Percentiles rank a stretch among this genome's conserved stretches.
phyloP scores from a whole-genome alignment of 2,329 filamentous ascomycete genomes.

The Didymella sp. region DNA sequence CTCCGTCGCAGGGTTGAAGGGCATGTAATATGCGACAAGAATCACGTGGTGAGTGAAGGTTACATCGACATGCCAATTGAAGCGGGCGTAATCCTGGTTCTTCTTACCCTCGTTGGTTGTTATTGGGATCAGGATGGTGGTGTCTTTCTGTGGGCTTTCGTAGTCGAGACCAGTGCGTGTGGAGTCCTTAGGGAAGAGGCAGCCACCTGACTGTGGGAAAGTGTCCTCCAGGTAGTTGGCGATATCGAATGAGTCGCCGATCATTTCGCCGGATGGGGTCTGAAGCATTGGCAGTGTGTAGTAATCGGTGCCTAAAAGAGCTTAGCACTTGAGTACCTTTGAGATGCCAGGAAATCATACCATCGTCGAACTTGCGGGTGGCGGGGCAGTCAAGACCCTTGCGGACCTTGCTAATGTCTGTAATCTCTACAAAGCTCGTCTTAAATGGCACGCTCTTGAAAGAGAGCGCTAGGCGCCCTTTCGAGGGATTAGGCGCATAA shows the following conservation, averaged over 20 bases:
- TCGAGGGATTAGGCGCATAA: conserved; percentile 60
- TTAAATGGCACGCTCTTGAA: conserved; percentile 57
- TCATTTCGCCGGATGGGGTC: conserved; percentile 53
- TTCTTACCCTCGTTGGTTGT: conserved; percentile 51
- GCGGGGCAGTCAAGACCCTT: conserved; percentile 51
- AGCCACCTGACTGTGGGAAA: conserved; percentile 57
- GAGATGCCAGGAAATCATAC: too few species aligned
- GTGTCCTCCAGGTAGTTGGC: conserved; percentile 64
- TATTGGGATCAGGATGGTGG: conserved; percentile 40
- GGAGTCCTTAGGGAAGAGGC: conserved; percentile 57
- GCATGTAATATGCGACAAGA: conserved; percentile 55
- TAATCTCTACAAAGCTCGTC: conserved; percentile 62
- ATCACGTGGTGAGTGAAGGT: conserved; percentile 58
- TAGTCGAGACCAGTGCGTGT: conserved; percentile 51
- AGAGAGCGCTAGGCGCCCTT: conserved; percentile 58
- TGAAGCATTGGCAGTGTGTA: conserved; percentile 66
- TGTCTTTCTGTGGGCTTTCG: conserved; percentile 37
- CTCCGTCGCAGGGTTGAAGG: conserved; percentile 59
- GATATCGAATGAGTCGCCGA: conserved; percentile 72
- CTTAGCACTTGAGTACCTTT: too few species aligned
- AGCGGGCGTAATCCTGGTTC: conserved; percentile 42
- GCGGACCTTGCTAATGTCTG: conserved; percentile 57
- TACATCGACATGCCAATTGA: conserved; percentile 64
- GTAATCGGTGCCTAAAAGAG: conserved; percentile 57
- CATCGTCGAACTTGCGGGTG: conserved; percentile 63